Base-by-base conservation (phyloP, 2,329 filamentous ascomycete species). In the Alternaria angustiovoidea region DNA sequence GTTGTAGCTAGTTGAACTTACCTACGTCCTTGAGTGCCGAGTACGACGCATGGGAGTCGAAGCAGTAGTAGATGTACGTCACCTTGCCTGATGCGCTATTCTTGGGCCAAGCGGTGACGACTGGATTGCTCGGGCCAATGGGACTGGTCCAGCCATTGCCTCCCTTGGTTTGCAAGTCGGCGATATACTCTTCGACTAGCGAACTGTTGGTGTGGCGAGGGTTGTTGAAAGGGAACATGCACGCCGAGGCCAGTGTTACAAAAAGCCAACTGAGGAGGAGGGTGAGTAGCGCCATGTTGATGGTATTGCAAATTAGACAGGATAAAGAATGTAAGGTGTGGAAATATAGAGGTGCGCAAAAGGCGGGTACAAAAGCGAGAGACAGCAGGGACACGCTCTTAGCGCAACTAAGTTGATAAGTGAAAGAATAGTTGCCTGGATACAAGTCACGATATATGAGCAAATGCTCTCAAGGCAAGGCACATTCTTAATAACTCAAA, bases 401-500 rank as follows among this genome's bases (percentile, higher is more conserved):
- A 7, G 24, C 24, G 0, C 24, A 26, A 26, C 0, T 26, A 2
- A 7, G 24, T 26, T 26, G 6, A 26, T 2, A 26, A 7, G 24
- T 26, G 24, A 26, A 26, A 26, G 24, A 26, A 26, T 26, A 2
- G 24, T 26, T 26, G 24, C 24, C 24, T 26, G 6, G 0, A 26
- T 26, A 26, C 24, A 26, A 7, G 24, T 26, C 24, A 26, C 1
- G 2, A 26, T 26, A 26, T 26, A 26, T 26, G 24, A 26, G 24
- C 24, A 7, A 0, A 26, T 0, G 6, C 24, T 26, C 24, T 26
- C 0, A 26, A 26, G 7, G 24, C 24, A 7, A 26, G 6, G 24
- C 24, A 26, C 24, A 26, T 26, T 7, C 1, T 26, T 2, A 0
- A 0, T 2, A 26, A 26, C 24, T 7, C 6, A 2, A 7, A 26